Evolutionary conservation across 2,329 filamentous ascomycete species (phyloP).

Genomic region (Apiospora koreana): DNA sequence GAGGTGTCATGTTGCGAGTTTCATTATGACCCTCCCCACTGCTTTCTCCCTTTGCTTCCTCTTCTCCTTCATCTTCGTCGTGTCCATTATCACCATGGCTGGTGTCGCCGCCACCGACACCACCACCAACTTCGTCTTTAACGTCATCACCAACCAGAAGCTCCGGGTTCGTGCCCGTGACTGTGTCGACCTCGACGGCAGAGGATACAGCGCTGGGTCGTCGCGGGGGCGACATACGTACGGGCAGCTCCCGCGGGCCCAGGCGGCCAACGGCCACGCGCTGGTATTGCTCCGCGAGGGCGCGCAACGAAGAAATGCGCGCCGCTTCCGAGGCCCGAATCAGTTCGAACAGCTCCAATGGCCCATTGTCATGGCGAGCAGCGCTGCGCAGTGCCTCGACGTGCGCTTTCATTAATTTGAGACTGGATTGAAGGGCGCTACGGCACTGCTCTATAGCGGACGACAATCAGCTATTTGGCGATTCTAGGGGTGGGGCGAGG

Average conservation of each 20-base stretch:
- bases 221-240: background rate
- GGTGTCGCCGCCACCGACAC: background rate
- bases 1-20: too few relatives aligned
- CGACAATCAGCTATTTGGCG: background rate
- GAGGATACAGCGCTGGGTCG: background rate
- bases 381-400: slow-evolving; percentile 29
- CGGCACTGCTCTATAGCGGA: slow-evolving; percentile 29
- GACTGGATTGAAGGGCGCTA: slow-evolving; percentile 28
- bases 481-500: background rate
- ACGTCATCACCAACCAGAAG: background rate
- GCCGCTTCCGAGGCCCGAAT: slow-evolving; percentile 36
- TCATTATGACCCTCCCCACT: too few relatives aligned
- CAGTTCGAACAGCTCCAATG: slow-evolving; percentile 35
- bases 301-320: slow-evolving; percentile 32
- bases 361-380: slow-evolving; percentile 17
- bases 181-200: background rate
- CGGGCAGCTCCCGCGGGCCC: slow-evolving; percentile 26
- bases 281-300: slow-evolving; percentile 37
- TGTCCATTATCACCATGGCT: background rate
- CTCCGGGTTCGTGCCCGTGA: background rate
- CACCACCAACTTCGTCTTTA: too few relatives aligned
- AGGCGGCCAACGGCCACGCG: slow-evolving; percentile 33
- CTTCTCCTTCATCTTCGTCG: background rate
- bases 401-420: slow-evolving; percentile 29
- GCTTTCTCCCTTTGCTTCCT: background rate